Conservation (phyloP, 495 filamentous ascomycete species). For the Usnea hakonensis region DNA sequence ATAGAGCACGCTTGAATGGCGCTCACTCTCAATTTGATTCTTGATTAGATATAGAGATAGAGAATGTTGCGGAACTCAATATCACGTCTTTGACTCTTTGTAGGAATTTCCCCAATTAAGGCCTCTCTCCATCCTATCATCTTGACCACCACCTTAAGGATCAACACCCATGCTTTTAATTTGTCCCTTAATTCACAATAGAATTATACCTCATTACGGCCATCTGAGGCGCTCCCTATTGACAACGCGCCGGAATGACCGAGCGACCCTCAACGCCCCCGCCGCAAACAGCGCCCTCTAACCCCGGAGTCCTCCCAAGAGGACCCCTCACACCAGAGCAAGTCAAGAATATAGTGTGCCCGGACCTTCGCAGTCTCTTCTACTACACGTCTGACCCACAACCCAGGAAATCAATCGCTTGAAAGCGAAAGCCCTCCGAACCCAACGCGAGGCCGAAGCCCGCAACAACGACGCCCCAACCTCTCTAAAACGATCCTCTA, state of each 20-base stretch:
- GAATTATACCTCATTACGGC: not conserved
- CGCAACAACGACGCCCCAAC: slow-evolving; percentile 21
- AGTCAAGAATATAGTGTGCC: slow-evolving; percentile 57
- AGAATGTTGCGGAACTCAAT: not conserved
- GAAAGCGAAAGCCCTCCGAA: slow-evolving; percentile 80
- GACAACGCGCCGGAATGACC: not conserved
- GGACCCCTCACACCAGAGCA: slow-evolving; percentile 67
- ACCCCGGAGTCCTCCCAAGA: slow-evolving; percentile 36
- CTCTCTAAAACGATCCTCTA: slow-evolving; percentile 5
- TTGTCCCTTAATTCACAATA: not conserved
- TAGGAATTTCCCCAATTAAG: not conserved
- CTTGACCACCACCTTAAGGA: not conserved
- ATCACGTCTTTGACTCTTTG: not conserved
- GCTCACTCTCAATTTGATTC: too few species aligned
- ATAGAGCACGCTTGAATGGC: too few species aligned
- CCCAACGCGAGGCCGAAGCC: slow-evolving; percentile 51
- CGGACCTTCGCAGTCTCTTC: not conserved
- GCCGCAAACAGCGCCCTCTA: slow-evolving; percentile 29
- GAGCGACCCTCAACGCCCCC: slow-evolving; percentile 59
- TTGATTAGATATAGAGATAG: too few species aligned
- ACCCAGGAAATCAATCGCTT: slow-evolving; percentile 80
- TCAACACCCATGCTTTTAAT: not conserved
- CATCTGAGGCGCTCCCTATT: not conserved
- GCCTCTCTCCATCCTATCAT: not conserved
- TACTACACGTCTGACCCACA: not conserved